phyloP scores from a whole-genome alignment of 352 stramenopile genomes.

The Phytophthora capsici region DNA sequence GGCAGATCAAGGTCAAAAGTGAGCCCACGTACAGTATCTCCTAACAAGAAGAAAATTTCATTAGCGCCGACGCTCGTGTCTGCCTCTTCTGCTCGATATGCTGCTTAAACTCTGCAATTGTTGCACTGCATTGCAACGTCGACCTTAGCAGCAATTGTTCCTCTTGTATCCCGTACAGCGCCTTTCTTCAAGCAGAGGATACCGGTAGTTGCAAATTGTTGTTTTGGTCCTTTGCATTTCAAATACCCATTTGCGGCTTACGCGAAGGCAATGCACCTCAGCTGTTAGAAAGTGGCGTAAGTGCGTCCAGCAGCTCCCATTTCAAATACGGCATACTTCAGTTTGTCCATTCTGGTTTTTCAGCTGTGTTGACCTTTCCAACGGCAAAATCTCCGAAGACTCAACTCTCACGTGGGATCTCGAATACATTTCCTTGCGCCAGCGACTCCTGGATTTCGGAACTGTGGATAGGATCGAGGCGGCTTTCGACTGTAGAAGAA shows the following conservation, averaged over 20 bases:
- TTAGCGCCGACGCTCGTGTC: conserved; percentile 10
- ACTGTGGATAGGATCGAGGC: neutral
- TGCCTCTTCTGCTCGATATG: conserved; percentile 10
- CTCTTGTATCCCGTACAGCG: no score
- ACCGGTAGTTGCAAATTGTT: neutral
- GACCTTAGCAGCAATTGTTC: neutral
- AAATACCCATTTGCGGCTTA: neutral
- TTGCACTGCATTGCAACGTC: no score
- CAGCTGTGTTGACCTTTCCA: neutral
- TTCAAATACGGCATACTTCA: conserved; percentile 14
- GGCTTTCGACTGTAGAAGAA: conserved; percentile 22
- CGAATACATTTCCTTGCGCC: conserved; percentile 11
- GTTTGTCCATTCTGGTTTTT: conserved; percentile 12
- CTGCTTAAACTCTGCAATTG: neutral
- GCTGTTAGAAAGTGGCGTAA: conserved; percentile 1
- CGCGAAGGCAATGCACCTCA: neutral
- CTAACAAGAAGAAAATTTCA: conserved; percentile 1
- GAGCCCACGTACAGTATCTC: neutral
- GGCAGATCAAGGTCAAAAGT: conserved; percentile 23
- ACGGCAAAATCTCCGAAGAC: neutral
- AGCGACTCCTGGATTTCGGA: conserved; percentile 8
- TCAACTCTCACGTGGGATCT: conserved; percentile 13
- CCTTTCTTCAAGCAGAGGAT: neutral
- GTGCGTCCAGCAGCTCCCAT: conserved; percentile 1
- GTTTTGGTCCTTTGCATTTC: no score